Conservation (phyloP, 768 basidiomycete genomes). For the Pulveroboletus sp. region DNA sequence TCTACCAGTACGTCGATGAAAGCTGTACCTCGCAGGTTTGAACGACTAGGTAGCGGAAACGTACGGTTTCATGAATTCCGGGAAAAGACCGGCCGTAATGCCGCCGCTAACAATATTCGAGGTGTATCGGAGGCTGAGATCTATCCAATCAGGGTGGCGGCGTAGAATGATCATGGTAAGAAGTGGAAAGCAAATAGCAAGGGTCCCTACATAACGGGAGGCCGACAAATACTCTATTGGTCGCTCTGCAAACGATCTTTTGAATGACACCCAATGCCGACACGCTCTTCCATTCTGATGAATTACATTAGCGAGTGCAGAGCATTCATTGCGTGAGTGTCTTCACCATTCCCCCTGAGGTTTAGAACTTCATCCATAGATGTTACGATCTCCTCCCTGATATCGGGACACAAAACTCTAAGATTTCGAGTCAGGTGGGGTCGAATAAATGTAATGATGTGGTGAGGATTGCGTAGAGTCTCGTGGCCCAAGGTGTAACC, state of each 20-base stretch:
- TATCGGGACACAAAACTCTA: conserved; percentile 33
- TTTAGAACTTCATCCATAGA: conserved; percentile 40
- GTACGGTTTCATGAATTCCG: conserved; percentile 32
- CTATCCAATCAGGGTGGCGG: conserved; percentile 35
- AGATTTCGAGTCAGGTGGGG: conserved; percentile 37
- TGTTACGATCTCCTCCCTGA: conserved; percentile 41
- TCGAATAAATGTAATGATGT: conserved; percentile 26
- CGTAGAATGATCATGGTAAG: conserved; percentile 29
- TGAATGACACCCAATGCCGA: conserved; percentile 24
- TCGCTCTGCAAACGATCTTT: conserved; percentile 39
- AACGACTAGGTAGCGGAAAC: neutral
- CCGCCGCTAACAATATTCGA: conserved; percentile 22
- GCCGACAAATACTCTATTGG: conserved; percentile 49
- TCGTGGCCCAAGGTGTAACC: conserved; percentile 38
- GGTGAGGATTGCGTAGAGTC: conserved; percentile 29
- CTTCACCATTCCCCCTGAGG: conserved; percentile 13
- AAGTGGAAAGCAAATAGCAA: neutral
- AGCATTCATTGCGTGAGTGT: too few species aligned
- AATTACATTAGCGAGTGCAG: neutral
- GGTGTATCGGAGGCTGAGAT: conserved; percentile 30
- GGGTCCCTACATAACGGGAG: conserved; percentile 39
- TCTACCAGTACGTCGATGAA: conserved; percentile 2
- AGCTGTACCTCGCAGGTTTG: too few species aligned
- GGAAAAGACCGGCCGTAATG: conserved; percentile 26
- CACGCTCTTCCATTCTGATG: conserved; percentile 40